A percentile compares a stretch with the other conserved stretches of the same genome.
Conservation (phyloP, 305 asterid genomes). For the Fraxinus albicans region DNA sequence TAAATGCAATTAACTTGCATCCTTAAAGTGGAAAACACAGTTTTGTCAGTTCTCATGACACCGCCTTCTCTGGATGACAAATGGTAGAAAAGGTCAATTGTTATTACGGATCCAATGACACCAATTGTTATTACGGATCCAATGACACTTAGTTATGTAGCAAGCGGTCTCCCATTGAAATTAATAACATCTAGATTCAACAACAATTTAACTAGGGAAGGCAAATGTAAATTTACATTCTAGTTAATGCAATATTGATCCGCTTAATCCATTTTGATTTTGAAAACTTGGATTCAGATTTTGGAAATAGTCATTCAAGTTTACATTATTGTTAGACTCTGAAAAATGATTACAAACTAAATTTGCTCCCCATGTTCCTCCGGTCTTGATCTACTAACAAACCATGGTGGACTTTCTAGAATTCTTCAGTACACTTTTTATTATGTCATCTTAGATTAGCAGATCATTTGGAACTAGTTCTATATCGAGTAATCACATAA, state of each 20-base stretch:
- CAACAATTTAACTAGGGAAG: not conserved
- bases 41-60: not conserved
- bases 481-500: slow-evolving; percentile 4
- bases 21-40: not conserved
- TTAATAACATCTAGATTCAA: not conserved
- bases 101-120: not conserved
- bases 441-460: slow-evolving; percentile 1
- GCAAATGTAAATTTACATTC: not conserved
- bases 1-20: not conserved
- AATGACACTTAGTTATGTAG: not conserved
- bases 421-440: slow-evolving; percentile 7
- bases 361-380: not conserved
- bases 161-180: not conserved
- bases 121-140: not conserved
- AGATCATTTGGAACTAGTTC: not conserved
- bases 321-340: not conserved
- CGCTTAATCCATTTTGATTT: not conserved
- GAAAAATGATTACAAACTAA: slow-evolving; percentile 10
- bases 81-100: not conserved
- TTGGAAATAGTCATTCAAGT: not conserved
- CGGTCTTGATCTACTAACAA: slow-evolving; percentile 15
- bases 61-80: not conserved
- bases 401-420: slow-evolving; percentile 2
- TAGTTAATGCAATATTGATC: not conserved
- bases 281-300: not conserved